Base-by-base conservation (phyloP, 768 basidiomycete genomes). In the Mycena leptocephala region DNA sequence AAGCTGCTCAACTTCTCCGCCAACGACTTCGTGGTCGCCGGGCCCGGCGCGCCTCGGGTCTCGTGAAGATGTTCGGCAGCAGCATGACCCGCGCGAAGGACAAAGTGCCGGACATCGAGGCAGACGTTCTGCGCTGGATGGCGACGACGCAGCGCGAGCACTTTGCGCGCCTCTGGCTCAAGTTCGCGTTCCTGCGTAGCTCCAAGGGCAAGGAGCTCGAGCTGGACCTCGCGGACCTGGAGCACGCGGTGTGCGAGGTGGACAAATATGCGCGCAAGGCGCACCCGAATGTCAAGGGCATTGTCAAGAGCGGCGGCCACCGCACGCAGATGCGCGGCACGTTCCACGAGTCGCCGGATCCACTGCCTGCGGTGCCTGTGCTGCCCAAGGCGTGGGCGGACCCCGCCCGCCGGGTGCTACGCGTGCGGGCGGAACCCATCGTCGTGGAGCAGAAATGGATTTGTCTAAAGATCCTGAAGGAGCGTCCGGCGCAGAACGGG, bases 191-290 rank as follows among this genome's bases (percentile, higher is more conserved):
- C 22, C 84, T 93, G 14, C 91, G 92, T 22, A 87, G 88, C 0
- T 74, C 51, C n/a, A 35, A 30, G 6, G 73, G 73, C 3, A 5
- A 87, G 4, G 78, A 80, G 20, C 85, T 90, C 16, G 89, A 90
- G 9, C 91, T 94, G 87, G 88, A 89, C 78, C 84, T 95, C 62
- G 90, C 92, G 43, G 95, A 96, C 81, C 86, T 96, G 67, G 95
- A 96, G 85, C 95, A 96, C 81, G 87, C 92, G 1, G 84, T 96
- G 20, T 96, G 95, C 84, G 95, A 96, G 81, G 87, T 93, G 56
- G 94, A 95, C 84, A 95, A 95, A 80, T 96, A 95, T 80, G 87
- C 91, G 51, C 93, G 95, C 58, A 85, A 85, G n/a, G 86, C 83
- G 24, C 89, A 92, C 81, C 90, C 91, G 4, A 48, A 82, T 14